Base-by-base conservation (phyloP, 2,329 filamentous ascomycete species). In the Ceratocystis variospora region DNA sequence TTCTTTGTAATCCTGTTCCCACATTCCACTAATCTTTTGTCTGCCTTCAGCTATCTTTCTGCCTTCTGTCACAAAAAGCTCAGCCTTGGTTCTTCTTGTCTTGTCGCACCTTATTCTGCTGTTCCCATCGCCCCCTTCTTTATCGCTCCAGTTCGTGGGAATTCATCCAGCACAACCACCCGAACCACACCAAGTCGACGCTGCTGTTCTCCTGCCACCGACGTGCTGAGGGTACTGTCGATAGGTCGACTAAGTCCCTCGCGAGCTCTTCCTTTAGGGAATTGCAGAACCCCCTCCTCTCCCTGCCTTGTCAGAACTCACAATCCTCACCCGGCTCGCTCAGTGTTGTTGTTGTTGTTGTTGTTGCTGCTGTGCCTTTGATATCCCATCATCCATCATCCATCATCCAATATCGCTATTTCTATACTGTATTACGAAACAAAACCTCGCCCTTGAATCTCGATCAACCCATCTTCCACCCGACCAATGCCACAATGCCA, bases 11-110 rank as follows among this genome's bases (percentile, higher is more conserved):
- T 46, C 37, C 61, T 28, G 22, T 46, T 46, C 37, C 37, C 19
- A 71, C 71, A 69, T 71, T 69, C 70, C 69, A 66, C 37, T 41
- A 41, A 41, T 41, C 37, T 41, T 15, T 41, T 15, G 37, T 41
- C 10, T 41, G 37, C 37, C 37, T 41, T 15, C 37, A 41, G 37
- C 37, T 41, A 44, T 63, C 65, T 66, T 67, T 64, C 59, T 48
- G 37, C n/a, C 22, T 45, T 62, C 59, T 7, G 59, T 33, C 41
- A 59, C 33, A 59, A 59, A 59, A 59, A 59, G 59, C 61, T 45
- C 61, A 46, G 44, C 50, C 62, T 62, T 33, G 12, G 22, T 31
- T 25, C 37, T 53, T 33, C 31, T 19, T 53, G 22, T 37, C 46
- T 37, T n/a, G 62, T 57, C 22, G 37, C 12, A 41, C 33, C 45